Percentiles rank a stretch among this genome's conserved stretches.
Conservation (phyloP, 768 basidiomycete species). For the Pulveroboletus ravenelii region DNA sequence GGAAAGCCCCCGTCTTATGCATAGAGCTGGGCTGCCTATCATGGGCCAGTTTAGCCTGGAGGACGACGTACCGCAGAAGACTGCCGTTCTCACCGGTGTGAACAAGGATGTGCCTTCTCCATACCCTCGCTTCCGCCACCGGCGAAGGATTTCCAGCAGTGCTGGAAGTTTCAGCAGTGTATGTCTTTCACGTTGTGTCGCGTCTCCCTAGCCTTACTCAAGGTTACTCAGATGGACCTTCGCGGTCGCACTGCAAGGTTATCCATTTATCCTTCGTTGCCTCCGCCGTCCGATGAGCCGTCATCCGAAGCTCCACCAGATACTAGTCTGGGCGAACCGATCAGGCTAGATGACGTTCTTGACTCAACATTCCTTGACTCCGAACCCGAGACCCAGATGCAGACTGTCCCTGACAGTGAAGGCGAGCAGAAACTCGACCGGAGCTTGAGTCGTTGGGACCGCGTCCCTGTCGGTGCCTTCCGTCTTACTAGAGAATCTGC, state of each 20-base stretch:
- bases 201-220: constrained; percentile 6
- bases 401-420: constrained; percentile 33
- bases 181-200: constrained; percentile 18
- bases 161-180: constrained; percentile 35
- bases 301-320: constrained; percentile 33
- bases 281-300: constrained; percentile 35
- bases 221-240: constrained; percentile 23
- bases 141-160: constrained; percentile 28
- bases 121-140: constrained; percentile 22
- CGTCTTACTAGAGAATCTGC: constrained; percentile 49
- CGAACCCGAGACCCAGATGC: constrained; percentile 38
- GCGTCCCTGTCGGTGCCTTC: constrained; percentile 69
- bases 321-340: constrained; percentile 43
- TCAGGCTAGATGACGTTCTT: constrained; percentile 68
- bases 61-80: constrained; percentile 12
- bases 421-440: constrained; percentile 39
- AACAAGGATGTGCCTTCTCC: constrained; percentile 33
- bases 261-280: constrained; percentile 31
- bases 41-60: constrained; percentile 38
- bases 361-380: constrained; percentile 68
- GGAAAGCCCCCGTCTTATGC: constrained; percentile 15
- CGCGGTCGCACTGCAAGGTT: constrained; percentile 31
- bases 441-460: constrained; percentile 66
- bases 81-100: constrained; percentile 25
- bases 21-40: constrained; percentile 23